Percentiles rank a stretch among this genome's conserved stretches.
Conservation (phyloP, 2,329 filamentous ascomycete species). For the Ophidiomyces ophidiicola region DNA sequence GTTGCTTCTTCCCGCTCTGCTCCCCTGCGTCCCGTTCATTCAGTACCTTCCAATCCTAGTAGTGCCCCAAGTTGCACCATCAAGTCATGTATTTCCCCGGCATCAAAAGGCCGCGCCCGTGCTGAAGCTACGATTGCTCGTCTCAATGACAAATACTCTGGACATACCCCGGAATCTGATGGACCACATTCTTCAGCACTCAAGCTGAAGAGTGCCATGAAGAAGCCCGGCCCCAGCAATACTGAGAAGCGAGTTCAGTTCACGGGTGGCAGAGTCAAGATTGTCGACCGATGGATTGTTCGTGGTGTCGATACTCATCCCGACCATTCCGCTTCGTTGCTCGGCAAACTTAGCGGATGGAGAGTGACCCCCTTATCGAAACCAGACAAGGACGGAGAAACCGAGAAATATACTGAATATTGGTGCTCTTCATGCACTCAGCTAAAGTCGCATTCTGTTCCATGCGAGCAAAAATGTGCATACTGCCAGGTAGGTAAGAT, state of each 20-base stretch:
- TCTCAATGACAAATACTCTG: conserved; percentile 7
- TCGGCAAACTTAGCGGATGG: conserved; percentile 17
- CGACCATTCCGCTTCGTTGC: conserved; percentile 5
- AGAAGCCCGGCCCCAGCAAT: conserved; percentile 3
- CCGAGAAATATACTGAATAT: conserved; percentile 15
- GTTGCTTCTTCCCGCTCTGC: conserved; percentile 1
- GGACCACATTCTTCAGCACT: conserved; percentile 7
- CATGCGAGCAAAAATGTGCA: conserved; percentile 12
- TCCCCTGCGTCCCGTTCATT: conserved; percentile 9
- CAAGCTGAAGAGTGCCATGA: conserved; percentile 12
- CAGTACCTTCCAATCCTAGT: conserved; percentile 13
- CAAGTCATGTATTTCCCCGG: conserved; percentile 5
- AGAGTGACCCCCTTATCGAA: conserved; percentile 16
- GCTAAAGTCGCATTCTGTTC: conserved; percentile 9
- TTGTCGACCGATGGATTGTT: conserved; percentile 20
- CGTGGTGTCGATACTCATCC: conserved; percentile 16
- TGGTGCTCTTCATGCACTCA: conserved; percentile 14
- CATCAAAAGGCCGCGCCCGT: not conserved
- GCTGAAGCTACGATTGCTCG: conserved; percentile 3
- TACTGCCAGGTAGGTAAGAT: conserved; percentile 14
- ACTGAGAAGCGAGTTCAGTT: conserved; percentile 19
- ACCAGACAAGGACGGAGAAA: conserved; percentile 21
- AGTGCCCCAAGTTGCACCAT: conserved; percentile 12
- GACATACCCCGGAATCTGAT: conserved; percentile 3
- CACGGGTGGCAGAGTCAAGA: conserved; percentile 17